phyloP scores from a whole-genome alignment of 345 rosid species.

The Melaleuca alternifolia region DNA sequence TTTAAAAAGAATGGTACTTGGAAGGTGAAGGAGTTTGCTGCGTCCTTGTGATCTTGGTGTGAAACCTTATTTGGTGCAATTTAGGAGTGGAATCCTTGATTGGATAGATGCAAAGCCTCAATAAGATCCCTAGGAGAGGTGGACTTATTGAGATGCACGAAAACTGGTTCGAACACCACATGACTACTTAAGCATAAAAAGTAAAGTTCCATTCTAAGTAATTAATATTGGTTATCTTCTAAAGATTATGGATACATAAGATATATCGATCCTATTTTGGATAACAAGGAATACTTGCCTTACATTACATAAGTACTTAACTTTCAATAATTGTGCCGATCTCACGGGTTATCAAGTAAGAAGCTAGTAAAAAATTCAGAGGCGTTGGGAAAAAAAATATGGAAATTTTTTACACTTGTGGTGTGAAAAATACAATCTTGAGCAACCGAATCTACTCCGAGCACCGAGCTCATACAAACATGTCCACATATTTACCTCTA shows the following conservation, averaged over 20 bases:
- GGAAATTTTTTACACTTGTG: background rate
- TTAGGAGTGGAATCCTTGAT: no score
- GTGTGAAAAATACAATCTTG: background rate
- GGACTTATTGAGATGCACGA: no score
- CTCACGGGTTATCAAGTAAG: background rate
- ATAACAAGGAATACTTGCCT: background rate
- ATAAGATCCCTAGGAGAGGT: no score
- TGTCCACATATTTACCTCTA: background rate
- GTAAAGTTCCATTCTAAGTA: no score
- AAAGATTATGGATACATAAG: background rate
- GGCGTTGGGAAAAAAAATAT: background rate
- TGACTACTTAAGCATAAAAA: background rate
- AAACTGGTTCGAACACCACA: no score
- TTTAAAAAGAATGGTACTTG: background rate
- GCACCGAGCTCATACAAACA: background rate
- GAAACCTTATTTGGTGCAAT: no score
- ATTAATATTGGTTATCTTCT: background rate
- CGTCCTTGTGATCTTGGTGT: no score
- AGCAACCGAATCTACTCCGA: background rate
- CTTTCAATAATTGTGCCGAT: background rate
- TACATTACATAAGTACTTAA: background rate
- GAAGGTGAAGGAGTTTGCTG: no score
- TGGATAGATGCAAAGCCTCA: no score
- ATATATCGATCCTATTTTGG: background rate
- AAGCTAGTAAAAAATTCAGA: background rate